Percentiles rank a stretch among this genome's conserved stretches.
Evolutionary conservation across 192 early-diverging fungal genomes (phyloP).

Genomic region (Geranomyces variabilis): DNA sequence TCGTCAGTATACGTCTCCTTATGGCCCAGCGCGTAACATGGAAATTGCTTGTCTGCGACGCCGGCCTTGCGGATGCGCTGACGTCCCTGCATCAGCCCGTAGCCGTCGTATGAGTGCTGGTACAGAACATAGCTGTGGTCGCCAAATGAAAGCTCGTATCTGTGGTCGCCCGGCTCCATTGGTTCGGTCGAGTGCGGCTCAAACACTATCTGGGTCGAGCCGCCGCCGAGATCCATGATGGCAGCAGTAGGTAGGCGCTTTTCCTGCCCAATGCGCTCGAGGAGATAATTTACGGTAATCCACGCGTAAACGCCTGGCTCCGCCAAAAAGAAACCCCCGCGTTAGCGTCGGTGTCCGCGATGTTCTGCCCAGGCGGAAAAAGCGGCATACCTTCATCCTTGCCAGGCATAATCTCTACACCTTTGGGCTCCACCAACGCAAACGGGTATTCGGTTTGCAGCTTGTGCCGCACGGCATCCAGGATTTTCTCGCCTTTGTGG

Average conservation of each 20-base stretch:
- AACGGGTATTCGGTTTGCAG: slow-evolving; percentile 82
- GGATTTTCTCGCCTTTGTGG: slow-evolving; percentile 71
- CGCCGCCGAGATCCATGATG: slow-evolving; percentile 95
- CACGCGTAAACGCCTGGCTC: slow-evolving; percentile 84
- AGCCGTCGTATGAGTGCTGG: slow-evolving; percentile 95
- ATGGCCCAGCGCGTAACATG: slow-evolving; percentile 44
- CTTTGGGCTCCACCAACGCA: slow-evolving; percentile 67
- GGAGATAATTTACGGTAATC: slow-evolving; percentile 96
- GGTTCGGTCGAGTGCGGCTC: slow-evolving; percentile 71
- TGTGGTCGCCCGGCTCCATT: slow-evolving; percentile 70
- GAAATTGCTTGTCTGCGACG: slow-evolving; percentile 41
- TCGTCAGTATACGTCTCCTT: slow-evolving; percentile 21
- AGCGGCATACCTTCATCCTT: slow-evolving; percentile 78
- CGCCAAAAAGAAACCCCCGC: slow-evolving; percentile 1
- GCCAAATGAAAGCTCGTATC: slow-evolving; percentile 71
- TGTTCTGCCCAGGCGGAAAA: background rate
- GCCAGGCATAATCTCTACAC: slow-evolving; percentile 94
- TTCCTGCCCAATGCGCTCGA: slow-evolving; percentile 63
- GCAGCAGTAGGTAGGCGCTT: slow-evolving; percentile 72
- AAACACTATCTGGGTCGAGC: slow-evolving; percentile 97
- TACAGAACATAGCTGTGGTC: slow-evolving; percentile 79
- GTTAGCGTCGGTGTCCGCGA: background rate
- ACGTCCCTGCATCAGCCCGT: slow-evolving; percentile 87
- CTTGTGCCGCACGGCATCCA: slow-evolving; percentile 69
- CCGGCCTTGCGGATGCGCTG: slow-evolving; percentile 64